Evolutionary conservation across 2,329 filamentous ascomycete genomes (phyloP).

Genomic region (Colletotrichum viniferum): DNA sequence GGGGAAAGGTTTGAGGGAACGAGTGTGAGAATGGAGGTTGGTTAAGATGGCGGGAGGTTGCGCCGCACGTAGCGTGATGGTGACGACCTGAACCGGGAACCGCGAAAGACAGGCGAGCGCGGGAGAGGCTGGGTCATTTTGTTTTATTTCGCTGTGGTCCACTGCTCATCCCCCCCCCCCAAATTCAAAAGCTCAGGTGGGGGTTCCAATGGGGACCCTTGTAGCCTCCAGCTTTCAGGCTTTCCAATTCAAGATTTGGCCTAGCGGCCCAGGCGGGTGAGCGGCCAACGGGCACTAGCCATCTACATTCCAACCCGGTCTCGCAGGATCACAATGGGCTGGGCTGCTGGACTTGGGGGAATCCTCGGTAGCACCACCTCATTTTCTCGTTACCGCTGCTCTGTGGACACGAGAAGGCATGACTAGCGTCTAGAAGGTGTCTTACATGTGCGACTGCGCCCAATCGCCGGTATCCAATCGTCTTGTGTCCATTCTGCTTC

Average conservation of each 20-base stretch:
- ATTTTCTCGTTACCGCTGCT: neutral
- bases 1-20: neutral
- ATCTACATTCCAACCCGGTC: neutral
- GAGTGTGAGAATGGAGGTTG: conserved; percentile 6
- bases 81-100: neutral
- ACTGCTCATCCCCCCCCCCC: neutral
- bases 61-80: neutral
- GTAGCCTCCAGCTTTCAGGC: conserved; percentile 1
- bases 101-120: neutral
- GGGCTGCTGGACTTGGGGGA: neutral
- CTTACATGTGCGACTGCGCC: conserved; percentile 1
- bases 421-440: conserved; percentile 3
- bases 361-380: neutral
- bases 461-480: conserved; percentile 7
- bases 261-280: conserved; percentile 13
- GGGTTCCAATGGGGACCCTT: conserved; percentile 1
- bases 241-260: neutral
- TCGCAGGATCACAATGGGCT: neutral
- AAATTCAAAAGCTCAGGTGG: conserved; percentile 9
- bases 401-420: neutral
- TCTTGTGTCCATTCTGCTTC: conserved; percentile 2
- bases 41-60: conserved; percentile 7
- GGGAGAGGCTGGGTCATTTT: conserved; percentile 14
- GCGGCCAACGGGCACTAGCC: conserved; percentile 20
- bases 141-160: conserved; percentile 4